These are phyloP conservation scores for Starmerella vitae DNA, from an alignment of 805 yeast genomes.

Conservation along the genomic window DNA sequence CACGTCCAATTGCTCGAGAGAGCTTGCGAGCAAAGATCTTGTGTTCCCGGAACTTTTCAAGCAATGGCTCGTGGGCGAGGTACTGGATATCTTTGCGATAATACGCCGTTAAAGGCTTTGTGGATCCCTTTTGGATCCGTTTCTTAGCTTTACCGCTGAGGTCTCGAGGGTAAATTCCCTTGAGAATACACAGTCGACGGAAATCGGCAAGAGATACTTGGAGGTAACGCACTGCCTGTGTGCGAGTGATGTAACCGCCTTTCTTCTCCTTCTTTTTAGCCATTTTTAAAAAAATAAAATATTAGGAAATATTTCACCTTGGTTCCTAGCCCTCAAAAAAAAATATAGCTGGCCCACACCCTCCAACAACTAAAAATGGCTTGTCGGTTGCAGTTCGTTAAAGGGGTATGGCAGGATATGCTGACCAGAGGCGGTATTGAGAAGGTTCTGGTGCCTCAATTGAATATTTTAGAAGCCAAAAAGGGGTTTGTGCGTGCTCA, in stretches of 20 bases:
- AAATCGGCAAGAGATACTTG: constrained; percentile 94
- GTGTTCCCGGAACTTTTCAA: constrained; percentile 84
- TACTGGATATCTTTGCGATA: constrained; percentile 90
- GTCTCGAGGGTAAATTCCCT: constrained; percentile 86
- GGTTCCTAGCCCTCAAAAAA: background rate
- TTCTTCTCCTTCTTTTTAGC: constrained; percentile 17
- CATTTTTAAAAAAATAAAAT: constrained; percentile 4
- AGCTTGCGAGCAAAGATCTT: constrained; percentile 86
- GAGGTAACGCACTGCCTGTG: constrained; percentile 82
- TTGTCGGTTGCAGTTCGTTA: constrained; percentile 14
- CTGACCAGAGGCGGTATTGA: constrained; percentile 20
- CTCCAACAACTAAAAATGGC: background rate
- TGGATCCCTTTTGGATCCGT: constrained; percentile 96
- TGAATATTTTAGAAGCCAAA: constrained; percentile 23
- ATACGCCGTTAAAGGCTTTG: constrained; percentile 90
- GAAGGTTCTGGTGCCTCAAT: constrained; percentile 13
- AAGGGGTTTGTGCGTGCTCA: constrained; percentile 27
- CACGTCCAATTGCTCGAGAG: constrained; percentile 78
- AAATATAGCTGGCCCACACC: background rate
- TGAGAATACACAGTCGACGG: constrained; percentile 85
- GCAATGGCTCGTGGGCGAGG: constrained; percentile 85
- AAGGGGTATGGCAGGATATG: constrained; percentile 21
- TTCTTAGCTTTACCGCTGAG: constrained; percentile 81
- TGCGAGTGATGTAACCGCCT: constrained; percentile 62
- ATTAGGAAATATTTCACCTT: constrained; percentile 1